phyloP scores from a whole-genome alignment of 352 stramenopile species.

The Pythium sp. region DNA sequence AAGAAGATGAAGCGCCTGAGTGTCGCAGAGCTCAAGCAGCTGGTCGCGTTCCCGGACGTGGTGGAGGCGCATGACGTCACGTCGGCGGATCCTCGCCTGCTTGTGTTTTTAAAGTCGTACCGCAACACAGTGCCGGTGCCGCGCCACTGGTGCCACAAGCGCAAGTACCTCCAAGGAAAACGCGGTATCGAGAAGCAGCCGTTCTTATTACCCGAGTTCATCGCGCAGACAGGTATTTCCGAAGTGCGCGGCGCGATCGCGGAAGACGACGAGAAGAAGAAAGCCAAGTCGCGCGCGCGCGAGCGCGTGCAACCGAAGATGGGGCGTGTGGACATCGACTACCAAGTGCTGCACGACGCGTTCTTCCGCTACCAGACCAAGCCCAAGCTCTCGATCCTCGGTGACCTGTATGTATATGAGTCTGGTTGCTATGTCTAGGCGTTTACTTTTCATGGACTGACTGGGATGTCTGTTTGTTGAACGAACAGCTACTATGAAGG shows the following conservation, averaged over 20 bases:
- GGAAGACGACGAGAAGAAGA: constrained; percentile 90
- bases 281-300: constrained; percentile 90
- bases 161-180: constrained; percentile 98
- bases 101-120: constrained; percentile 96
- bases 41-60: constrained; percentile 91
- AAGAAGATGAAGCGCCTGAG: constrained; percentile 93
- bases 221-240: constrained; percentile 94
- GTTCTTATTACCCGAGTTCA: constrained; percentile 97
- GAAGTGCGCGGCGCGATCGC: constrained; percentile 70
- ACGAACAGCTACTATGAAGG: constrained; percentile 95
- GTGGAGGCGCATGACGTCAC: constrained; percentile 98
- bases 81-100: constrained; percentile 92
- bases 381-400: constrained; percentile 85
- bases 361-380: constrained; percentile 99
- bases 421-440: background rate
- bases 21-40: constrained; percentile 96
- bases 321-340: constrained; percentile 97
- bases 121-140: constrained; percentile 96
- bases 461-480: background rate
- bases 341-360: constrained; percentile 96
- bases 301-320: constrained; percentile 95
- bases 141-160: constrained; percentile 97
- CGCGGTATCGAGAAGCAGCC: constrained; percentile 95
- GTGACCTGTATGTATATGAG: constrained; percentile 56
- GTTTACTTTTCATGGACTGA: constrained; percentile 30